Evolutionary conservation across 371 early-diverging fungal genomes (phyloP).

Genomic region (Quaeritorhiza haematococci): DNA sequence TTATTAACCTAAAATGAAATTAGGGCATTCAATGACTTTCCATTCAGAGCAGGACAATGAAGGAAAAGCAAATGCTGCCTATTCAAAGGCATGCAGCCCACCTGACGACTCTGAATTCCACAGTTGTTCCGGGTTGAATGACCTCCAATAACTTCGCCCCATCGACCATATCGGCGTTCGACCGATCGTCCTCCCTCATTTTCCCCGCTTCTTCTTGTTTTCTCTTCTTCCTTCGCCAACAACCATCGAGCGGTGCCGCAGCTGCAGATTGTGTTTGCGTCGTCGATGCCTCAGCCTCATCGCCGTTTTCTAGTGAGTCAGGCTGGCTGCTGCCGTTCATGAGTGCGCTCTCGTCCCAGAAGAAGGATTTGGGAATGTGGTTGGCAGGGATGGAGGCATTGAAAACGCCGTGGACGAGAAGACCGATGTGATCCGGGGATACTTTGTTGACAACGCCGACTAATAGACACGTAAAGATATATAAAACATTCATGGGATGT

Average conservation of each 20-base stretch:
- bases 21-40: constrained; percentile 3
- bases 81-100: constrained; percentile 1
- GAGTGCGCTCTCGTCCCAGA: constrained; percentile 51
- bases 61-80: neutral
- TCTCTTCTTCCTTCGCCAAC: constrained; percentile 11
- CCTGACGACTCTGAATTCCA: constrained; percentile 30
- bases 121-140: neutral
- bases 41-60: neutral
- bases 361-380: constrained; percentile 70
- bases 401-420: constrained; percentile 86
- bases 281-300: no score
- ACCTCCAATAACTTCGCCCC: constrained; percentile 10
- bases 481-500: neutral
- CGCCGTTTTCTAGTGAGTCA: no score
- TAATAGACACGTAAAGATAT: constrained; percentile 15
- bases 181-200: no score
- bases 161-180: no score
- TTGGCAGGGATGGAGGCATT: constrained; percentile 89
- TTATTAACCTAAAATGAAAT: constrained; percentile 41
- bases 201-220: constrained; percentile 7
- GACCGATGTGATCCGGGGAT: constrained; percentile 91
- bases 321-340: no score
- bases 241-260: no score
- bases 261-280: no score
- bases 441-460: constrained; percentile 87